A percentile compares a stretch with the other conserved stretches of the same genome.
These are phyloP conservation scores for Dothideomycetes sp. DNA, from an alignment of 2,329 filamentous ascomycete genomes.

Conservation along the genomic window DNA sequence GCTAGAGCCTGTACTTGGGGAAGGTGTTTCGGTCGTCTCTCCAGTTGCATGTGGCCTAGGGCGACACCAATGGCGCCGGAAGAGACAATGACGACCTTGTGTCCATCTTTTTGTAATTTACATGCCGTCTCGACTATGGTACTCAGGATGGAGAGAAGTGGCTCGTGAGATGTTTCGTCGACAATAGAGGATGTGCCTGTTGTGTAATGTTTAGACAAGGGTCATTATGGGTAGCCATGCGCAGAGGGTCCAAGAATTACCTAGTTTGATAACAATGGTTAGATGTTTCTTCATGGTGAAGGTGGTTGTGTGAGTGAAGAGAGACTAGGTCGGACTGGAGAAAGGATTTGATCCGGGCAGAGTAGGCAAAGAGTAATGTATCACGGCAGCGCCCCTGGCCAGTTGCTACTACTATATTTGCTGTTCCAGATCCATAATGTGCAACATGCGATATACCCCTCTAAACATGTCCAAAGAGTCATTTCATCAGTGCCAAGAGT, in stretches of 20 bases:
- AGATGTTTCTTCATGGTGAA: slow-evolving; percentile 56
- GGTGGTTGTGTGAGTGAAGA: slow-evolving; percentile 1
- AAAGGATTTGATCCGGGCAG: too few relatives aligned
- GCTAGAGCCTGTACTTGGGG: slow-evolving; percentile 86
- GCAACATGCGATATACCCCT: too few relatives aligned
- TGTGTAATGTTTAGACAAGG: background rate
- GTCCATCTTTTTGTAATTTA: slow-evolving; percentile 77
- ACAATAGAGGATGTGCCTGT: slow-evolving; percentile 97
- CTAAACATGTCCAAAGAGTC: too few relatives aligned
- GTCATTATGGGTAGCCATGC: too few relatives aligned
- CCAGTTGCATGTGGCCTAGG: slow-evolving; percentile 77
- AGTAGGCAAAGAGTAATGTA: too few relatives aligned
- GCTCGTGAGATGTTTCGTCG: slow-evolving; percentile 89
- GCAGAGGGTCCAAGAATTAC: slow-evolving; percentile 34
- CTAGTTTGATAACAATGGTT: slow-evolving; percentile 78
- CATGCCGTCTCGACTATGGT: slow-evolving; percentile 91
- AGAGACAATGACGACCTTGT: slow-evolving; percentile 90
- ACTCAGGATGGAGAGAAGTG: slow-evolving; percentile 78
- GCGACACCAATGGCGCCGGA: slow-evolving; percentile 95
- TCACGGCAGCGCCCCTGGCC: too few relatives aligned
- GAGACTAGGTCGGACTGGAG: background rate
- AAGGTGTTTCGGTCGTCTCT: slow-evolving; percentile 79
- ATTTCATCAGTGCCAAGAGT: too few relatives aligned
- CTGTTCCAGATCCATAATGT: too few relatives aligned
- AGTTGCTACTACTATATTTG: too few relatives aligned